Conservation (phyloP, 2,329 filamentous ascomycete genomes). For the Blumeriella jaapii region DNA sequence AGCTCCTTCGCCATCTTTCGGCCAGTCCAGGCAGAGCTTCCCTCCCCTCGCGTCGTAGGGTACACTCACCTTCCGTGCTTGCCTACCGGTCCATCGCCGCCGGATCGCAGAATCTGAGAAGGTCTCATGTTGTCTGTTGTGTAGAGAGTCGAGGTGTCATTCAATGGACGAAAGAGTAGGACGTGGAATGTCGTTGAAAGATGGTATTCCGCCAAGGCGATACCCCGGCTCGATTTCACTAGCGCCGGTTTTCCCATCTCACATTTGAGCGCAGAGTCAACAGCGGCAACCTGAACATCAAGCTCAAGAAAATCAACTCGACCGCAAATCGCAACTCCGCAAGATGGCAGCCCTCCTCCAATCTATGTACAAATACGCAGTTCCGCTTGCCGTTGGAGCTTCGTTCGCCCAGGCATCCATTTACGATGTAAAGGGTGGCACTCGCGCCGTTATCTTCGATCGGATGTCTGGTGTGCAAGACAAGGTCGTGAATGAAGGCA, state of each 20-base stretch:
- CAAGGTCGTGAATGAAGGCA: constrained; percentile 84
- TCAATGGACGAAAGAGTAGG: constrained; percentile 18
- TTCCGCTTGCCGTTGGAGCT: constrained; percentile 61
- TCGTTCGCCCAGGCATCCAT: constrained; percentile 66
- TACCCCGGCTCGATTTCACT: constrained; percentile 18
- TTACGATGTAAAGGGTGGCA: constrained; percentile 94
- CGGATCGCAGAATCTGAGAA: constrained; percentile 25
- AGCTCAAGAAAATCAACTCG: constrained; percentile 1
- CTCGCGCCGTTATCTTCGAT: constrained; percentile 96
- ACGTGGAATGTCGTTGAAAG: constrained; percentile 11
- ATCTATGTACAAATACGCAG: constrained; percentile 53
- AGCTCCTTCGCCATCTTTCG: constrained; percentile 5
- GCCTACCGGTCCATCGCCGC: constrained; percentile 25
- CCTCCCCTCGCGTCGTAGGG: neutral
- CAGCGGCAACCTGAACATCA: constrained; percentile 3
- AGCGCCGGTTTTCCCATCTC: too few relatives aligned
- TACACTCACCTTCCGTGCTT: constrained; percentile 28
- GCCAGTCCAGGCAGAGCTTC: constrained; percentile 9
- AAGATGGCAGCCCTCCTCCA: constrained; percentile 43
- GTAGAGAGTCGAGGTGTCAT: constrained; percentile 9
- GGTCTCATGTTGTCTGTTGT: constrained; percentile 25
- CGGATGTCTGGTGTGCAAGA: constrained; percentile 86
- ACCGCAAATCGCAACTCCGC: constrained; percentile 6
- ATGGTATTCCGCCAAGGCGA: constrained; percentile 9
- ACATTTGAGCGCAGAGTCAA: constrained; percentile 10